Base-by-base conservation (phyloP, 495 filamentous ascomycete genomes). In the Aspergillus nanangensis region DNA sequence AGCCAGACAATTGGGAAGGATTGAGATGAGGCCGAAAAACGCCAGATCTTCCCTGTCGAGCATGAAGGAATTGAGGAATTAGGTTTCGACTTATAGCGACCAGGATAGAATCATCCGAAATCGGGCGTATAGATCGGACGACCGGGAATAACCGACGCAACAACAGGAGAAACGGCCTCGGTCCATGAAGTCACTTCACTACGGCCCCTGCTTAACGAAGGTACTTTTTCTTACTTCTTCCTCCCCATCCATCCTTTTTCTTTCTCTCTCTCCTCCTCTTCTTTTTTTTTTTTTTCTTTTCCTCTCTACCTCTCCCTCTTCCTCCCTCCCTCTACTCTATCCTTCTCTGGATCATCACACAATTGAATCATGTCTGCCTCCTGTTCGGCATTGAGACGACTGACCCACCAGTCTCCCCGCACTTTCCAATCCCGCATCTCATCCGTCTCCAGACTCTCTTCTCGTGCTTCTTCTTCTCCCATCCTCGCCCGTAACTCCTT, bases 371-470 rank as follows among this genome's bases (percentile, higher is more conserved):
- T 62, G 59, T 58, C 59, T 58, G 55, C 58, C 51, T 62, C 58
- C 24, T 53, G 54, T 50, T 55, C 59, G 53, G 67, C 66, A 46
- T 58, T 74, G 59, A 67, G 67, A 68, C 64, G 70, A 55, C 50
- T 72, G 65, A 71, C 68, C 68, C 69, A 68, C 61, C 58, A 67
- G 55, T 56, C 68, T 67, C 70, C 70, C 70, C 70, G 70, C 70
- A 71, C 63, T 69, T 64, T 67, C 37, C 50, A 48, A 51, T 65
- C 67, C 66, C 67, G 66, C 63, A 62, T 71, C 54, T 25, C 50
- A 21, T 52, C 66, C 56, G 48, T 65, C 58, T 65, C 60, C 55
- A 66, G 60, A 58, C 40, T 60, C 53, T 47, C 55, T 58, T 52
- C 58, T 45, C 56, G 50, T 50, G 45, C 52, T 22, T 46, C 55